phyloP scores from a whole-genome alignment of 495 filamentous ascomycete species.

The Penicillium pulvis region DNA sequence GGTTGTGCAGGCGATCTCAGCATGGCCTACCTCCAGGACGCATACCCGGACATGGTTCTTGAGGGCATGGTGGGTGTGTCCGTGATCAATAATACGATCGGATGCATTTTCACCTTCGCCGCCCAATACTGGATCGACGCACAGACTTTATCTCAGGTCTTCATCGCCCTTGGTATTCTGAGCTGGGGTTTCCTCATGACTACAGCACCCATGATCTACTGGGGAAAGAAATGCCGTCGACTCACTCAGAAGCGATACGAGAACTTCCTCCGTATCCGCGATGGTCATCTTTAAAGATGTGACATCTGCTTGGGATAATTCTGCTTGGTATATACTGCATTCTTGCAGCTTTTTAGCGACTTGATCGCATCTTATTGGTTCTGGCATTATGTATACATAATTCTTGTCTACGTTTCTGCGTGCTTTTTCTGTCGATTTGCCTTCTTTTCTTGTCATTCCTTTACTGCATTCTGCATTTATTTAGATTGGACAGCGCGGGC shows the following conservation, averaged over 20 bases:
- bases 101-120: constrained; percentile 37
- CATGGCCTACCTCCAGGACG: constrained; percentile 36
- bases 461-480: not conserved
- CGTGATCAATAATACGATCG: constrained; percentile 40
- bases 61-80: constrained; percentile 41
- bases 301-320: not conserved
- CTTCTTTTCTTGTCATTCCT: not conserved
- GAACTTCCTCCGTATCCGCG: constrained; percentile 21
- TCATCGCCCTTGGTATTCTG: constrained; percentile 32
- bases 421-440: not conserved
- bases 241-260: constrained; percentile 21
- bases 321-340: not conserved
- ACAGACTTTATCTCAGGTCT: constrained; percentile 21
- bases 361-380: not conserved
- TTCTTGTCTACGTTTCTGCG: not conserved
- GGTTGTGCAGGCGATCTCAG: constrained; percentile 37
- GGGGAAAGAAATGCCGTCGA: constrained; percentile 19
- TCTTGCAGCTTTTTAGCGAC: not conserved
- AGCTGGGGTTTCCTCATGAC: constrained; percentile 24
- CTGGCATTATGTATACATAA: not conserved
- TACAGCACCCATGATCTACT: constrained; percentile 22
- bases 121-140: constrained; percentile 26
- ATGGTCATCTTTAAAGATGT: constrained; percentile 11
- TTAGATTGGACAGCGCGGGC: not conserved
- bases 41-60: constrained; percentile 36